phyloP scores from a whole-genome alignment of 495 filamentous ascomycete species.

The Xylaria sp. region DNA sequence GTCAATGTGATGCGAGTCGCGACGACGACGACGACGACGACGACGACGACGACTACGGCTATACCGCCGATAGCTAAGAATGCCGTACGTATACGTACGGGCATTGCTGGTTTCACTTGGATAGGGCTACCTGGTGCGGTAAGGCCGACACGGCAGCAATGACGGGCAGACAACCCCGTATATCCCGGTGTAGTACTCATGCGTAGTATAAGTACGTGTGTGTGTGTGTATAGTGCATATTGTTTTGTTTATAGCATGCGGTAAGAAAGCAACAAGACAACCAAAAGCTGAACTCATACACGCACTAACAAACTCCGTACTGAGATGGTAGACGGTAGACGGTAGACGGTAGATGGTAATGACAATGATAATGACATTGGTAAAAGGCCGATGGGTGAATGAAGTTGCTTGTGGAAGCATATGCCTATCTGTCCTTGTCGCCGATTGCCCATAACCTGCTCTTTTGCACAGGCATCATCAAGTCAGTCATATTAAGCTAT shows the following conservation, averaged over 20 bases:
- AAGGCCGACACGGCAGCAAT: background rate
- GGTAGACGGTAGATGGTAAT: no score
- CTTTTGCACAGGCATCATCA: background rate
- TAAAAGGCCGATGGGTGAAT: conserved; percentile 2
- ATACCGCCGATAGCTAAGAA: no score
- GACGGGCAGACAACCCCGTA: background rate
- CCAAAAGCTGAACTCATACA: background rate
- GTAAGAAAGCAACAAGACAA: conserved; percentile 2
- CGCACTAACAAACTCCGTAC: background rate
- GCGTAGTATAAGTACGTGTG: no score
- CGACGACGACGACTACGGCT: no score
- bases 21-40: no score
- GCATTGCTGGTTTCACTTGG: background rate
- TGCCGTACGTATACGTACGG: background rate
- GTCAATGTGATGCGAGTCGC: background rate
- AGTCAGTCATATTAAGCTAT: background rate
- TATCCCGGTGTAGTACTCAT: background rate
- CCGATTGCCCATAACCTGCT: background rate
- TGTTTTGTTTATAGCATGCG: background rate
- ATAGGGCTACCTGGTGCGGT: no score
- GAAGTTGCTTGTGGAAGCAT: background rate
- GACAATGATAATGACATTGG: no score
- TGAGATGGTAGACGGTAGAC: background rate
- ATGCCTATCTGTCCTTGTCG: background rate
- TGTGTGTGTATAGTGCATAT: no score